These are phyloP conservation scores for Thalassiosira profunda DNA, from an alignment of 108 stramenopile species.

Conservation along the genomic window DNA sequence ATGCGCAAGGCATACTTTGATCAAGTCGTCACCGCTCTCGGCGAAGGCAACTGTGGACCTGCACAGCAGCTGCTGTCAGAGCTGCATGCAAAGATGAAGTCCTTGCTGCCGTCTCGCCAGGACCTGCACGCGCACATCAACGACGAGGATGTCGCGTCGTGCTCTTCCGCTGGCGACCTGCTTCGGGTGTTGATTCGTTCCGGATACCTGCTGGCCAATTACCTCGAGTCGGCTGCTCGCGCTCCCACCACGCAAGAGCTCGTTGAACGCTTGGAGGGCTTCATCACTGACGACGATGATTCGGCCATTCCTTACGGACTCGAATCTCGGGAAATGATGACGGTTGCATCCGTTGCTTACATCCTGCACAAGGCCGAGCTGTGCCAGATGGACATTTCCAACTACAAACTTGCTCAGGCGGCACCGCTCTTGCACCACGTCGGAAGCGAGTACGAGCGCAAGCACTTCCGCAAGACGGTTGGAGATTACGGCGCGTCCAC, in stretches of 20 bases:
- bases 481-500: conserved; percentile 12
- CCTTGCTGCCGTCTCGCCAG: conserved; percentile 60
- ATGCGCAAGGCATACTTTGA: conserved; percentile 56
- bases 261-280: conserved; percentile 20
- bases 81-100: conserved; percentile 44
- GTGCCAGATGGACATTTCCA: conserved; percentile 55
- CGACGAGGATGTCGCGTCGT: conserved; percentile 26
- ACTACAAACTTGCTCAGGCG: conserved; percentile 24
- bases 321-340: conserved; percentile 25
- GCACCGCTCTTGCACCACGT: conserved; percentile 45
- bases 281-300: background rate
- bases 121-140: conserved; percentile 60
- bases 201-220: conserved; percentile 36
- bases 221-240: conserved; percentile 57
- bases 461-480: conserved; percentile 23
- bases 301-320: conserved; percentile 20
- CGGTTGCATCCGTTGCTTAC: conserved; percentile 48
- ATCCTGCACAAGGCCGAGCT: conserved; percentile 61
- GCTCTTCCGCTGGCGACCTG: conserved; percentile 7
- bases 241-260: conserved; percentile 46
- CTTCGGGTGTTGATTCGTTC: conserved; percentile 38
- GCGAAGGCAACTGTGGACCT: conserved; percentile 26
- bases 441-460: conserved; percentile 49
- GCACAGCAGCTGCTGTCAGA: conserved; percentile 37
- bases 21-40: conserved; percentile 21